Evolutionary conservation across 2,329 filamentous ascomycete species (phyloP), one percentile per base, ranked within the genome.

Genomic region (Macrophomina tecta): DNA sequence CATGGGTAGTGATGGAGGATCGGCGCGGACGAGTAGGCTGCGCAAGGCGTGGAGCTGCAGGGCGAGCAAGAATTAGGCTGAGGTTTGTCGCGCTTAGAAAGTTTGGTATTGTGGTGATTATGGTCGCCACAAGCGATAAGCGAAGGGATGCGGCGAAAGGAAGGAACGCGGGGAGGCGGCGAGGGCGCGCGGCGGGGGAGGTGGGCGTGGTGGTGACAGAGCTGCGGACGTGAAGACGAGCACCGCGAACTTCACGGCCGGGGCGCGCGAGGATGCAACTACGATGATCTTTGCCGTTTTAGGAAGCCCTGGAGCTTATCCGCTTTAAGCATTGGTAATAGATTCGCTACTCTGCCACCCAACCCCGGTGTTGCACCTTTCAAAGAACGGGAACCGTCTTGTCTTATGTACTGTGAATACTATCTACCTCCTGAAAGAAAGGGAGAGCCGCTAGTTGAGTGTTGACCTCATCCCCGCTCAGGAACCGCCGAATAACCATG

Each of bases 211-310:
- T 49, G 58, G 58, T 62, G 42, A 38, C 58, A 62, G 58, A 62
- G 48, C 48, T 40, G 78, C 84, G 69, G 85, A 86, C 69, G 72
- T 90, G 12, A 80, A 92, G 51, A 90, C 88, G 30, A 48, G 56
- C 56, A 48, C 56, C 58, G 58, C 58, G 58, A 62, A 62, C 58
- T 62, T 62, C 58, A 48, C 32, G 45, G 58, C 58, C 58, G 58
- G 58, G 58, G 58, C 42, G 42, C 46, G 42, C 42, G 30, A 18
- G 30, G 87, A 0, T 81, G 79, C 68, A 78, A 82, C 40, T 65
- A 56, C 63, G 63, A 30, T 18, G 63, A 65, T 65, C 63, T 45
- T 58, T 65, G 11, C 63, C n/a, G 7, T 5, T 30, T 58, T 30
- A 0, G 42, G 63, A 12, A 65, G 32, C 52, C 63, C 52, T 58